Evolutionary conservation across 2,329 filamentous ascomycete genomes (phyloP).

Genomic region (Neocucurbitaria cava): DNA sequence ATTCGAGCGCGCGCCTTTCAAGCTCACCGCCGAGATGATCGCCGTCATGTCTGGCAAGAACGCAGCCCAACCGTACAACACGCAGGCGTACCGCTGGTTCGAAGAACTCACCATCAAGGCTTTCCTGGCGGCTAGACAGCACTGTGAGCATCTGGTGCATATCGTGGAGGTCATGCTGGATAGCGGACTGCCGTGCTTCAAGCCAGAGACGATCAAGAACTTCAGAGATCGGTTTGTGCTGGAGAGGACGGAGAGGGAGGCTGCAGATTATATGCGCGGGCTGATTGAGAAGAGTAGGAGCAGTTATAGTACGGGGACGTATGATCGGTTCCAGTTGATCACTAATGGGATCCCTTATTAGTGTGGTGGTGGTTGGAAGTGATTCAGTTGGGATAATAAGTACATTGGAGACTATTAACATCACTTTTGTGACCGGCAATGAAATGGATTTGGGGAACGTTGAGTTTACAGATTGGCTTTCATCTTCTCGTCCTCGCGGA

Average conservation of each 20-base stretch:
- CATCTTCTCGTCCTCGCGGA: conserved; percentile 26
- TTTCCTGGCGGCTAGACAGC: conserved; percentile 85
- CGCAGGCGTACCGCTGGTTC: conserved; percentile 93
- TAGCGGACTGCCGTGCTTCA: conserved; percentile 95
- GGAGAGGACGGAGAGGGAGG: conserved; percentile 89
- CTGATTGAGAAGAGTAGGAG: conserved; percentile 88
- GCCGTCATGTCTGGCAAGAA: conserved; percentile 88
- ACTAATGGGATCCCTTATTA: conserved; percentile 98
- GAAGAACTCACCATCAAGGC: conserved; percentile 96
- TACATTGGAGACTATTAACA: no score
- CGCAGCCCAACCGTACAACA: conserved; percentile 60
- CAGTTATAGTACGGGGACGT: conserved; percentile 90
- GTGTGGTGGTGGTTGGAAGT: neutral
- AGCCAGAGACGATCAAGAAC: conserved; percentile 90
- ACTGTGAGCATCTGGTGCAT: conserved; percentile 87
- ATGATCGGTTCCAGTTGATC: conserved; percentile 96
- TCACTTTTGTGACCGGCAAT: no score
- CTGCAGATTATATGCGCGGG: conserved; percentile 90
- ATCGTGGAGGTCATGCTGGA: conserved; percentile 96
- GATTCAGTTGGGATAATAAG: no score
- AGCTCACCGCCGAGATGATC: conserved; percentile 96
- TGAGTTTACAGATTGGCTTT: conserved; percentile 29
- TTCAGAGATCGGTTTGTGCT: conserved; percentile 93
- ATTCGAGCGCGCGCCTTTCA: conserved; percentile 98
- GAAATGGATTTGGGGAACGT: neutral